These are phyloP conservation scores for Solanum chilense DNA, from an alignment of 257 asterid species.

Conservation along the genomic window DNA sequence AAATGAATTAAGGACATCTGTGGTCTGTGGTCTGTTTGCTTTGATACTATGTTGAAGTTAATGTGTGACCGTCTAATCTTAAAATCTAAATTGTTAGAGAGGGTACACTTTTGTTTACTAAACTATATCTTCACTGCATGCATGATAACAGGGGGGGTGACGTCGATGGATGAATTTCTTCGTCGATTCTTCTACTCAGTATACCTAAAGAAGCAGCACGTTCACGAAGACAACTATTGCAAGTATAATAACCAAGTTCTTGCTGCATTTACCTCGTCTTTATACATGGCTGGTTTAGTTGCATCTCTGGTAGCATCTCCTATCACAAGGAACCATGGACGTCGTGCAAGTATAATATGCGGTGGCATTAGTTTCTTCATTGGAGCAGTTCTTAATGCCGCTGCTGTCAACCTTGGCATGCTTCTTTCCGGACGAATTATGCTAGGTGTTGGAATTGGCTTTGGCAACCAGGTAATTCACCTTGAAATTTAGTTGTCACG, in stretches of 20 bases:
- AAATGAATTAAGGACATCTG: not conserved
- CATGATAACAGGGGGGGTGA: slow-evolving; percentile 56
- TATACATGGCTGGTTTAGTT: slow-evolving; percentile 68
- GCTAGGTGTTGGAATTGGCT: slow-evolving; percentile 91
- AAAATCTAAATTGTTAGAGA: not conserved
- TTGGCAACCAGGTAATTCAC: slow-evolving; percentile 67
- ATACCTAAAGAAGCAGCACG: slow-evolving; percentile 38
- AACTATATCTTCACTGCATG: not conserved
- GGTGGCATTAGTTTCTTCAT: slow-evolving; percentile 63
- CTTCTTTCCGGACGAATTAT: slow-evolving; percentile 69
- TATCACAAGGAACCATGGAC: slow-evolving; percentile 55
- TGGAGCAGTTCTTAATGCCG: slow-evolving; percentile 64
- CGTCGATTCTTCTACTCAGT: slow-evolving; percentile 51
- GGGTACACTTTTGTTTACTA: not conserved
- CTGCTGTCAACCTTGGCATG: slow-evolving; percentile 55
- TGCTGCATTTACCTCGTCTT: slow-evolving; percentile 71
- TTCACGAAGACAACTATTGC: slow-evolving; percentile 70
- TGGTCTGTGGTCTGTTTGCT: not conserved
- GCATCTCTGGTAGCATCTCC: slow-evolving; percentile 66
- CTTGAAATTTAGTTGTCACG: not conserved
- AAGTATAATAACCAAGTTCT: slow-evolving; percentile 79
- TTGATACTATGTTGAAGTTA: not conserved
- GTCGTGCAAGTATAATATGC: slow-evolving; percentile 56
- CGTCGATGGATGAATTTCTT: slow-evolving; percentile 86
- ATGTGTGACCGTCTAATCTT: not conserved